Evolutionary conservation across 2,329 filamentous ascomycete genomes (phyloP).

Genomic region (Capronia epimyces): DNA sequence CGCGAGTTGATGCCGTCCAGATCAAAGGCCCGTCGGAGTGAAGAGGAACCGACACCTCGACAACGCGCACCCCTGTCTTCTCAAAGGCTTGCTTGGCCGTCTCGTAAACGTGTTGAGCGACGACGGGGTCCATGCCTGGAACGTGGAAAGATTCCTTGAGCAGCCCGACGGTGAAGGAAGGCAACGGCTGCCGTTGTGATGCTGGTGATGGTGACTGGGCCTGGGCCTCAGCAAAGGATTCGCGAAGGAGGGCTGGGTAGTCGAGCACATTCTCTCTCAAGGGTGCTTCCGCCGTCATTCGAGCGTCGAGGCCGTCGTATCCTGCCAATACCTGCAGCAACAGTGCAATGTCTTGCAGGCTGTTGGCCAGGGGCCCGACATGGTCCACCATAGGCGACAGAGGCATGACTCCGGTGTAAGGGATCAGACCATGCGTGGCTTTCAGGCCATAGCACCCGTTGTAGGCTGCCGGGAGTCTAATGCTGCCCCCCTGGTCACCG

Average conservation of each 20-base stretch:
- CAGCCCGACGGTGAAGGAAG: conserved; percentile 36
- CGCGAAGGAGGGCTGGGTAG: conserved; percentile 28
- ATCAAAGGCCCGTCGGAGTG: conserved; percentile 43
- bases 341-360: conserved; percentile 37
- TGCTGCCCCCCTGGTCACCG: conserved; percentile 47
- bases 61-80: conserved; percentile 40
- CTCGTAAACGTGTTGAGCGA: conserved; percentile 34
- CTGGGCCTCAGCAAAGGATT: conserved; percentile 1
- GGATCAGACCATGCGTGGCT: conserved; percentile 46
- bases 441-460: conserved; percentile 44
- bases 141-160: conserved; percentile 44
- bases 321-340: conserved; percentile 43
- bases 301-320: conserved; percentile 43
- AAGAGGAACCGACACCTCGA: conserved; percentile 44
- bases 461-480: conserved; percentile 42
- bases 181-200: not conserved
- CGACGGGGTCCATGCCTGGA: conserved; percentile 38
- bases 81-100: conserved; percentile 36
- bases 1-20: conserved; percentile 41
- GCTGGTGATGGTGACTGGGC: too few species aligned
- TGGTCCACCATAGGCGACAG: conserved; percentile 49
- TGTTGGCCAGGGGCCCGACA: conserved; percentile 39
- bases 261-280: conserved; percentile 35
- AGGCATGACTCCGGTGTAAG: conserved; percentile 45
- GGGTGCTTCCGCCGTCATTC: conserved; percentile 31